phyloP scores from a whole-genome alignment of 805 yeast genomes.

The Ogataea nonfermentans region DNA sequence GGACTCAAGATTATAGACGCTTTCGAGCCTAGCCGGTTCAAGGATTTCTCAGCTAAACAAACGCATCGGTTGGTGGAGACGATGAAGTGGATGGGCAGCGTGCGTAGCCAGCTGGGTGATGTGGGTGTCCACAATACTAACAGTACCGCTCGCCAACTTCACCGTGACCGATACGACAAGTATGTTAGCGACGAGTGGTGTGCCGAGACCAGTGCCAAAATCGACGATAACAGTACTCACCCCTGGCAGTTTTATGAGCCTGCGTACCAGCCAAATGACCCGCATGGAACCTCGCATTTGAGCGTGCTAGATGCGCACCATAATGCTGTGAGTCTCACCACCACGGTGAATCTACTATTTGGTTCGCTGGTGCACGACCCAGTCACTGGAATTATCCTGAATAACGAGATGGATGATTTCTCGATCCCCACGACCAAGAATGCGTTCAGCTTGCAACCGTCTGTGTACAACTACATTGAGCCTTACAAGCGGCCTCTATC shows the following conservation, averaged over 20 bases:
- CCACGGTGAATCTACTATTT: slow-evolving; percentile 80
- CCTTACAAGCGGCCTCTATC: slow-evolving; percentile 84
- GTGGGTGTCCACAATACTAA: slow-evolving; percentile 30
- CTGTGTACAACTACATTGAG: slow-evolving; percentile 69
- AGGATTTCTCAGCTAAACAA: slow-evolving; percentile 46
- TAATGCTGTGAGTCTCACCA: slow-evolving; percentile 83
- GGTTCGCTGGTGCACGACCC: slow-evolving; percentile 85
- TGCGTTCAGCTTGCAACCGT: slow-evolving; percentile 79
- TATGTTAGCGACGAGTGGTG: slow-evolving; percentile 60
- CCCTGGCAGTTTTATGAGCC: slow-evolving; percentile 79
- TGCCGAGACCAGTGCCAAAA: slow-evolving; percentile 43
- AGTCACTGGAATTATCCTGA: slow-evolving; percentile 75
- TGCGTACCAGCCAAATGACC: slow-evolving; percentile 69
- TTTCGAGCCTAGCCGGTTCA: slow-evolving; percentile 25
- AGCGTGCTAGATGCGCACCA: slow-evolving; percentile 71
- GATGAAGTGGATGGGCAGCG: slow-evolving; percentile 93
- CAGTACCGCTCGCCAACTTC: slow-evolving; percentile 30
- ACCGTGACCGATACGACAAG: slow-evolving; percentile 38
- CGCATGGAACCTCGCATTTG: slow-evolving; percentile 89
- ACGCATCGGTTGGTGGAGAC: slow-evolving; percentile 74
- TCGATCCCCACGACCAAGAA: slow-evolving; percentile 68
- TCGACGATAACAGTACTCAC: slow-evolving; percentile 56
- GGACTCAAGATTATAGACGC: slow-evolving; percentile 67
- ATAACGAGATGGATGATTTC: slow-evolving; percentile 95
- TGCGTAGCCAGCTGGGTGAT: slow-evolving; percentile 84